phyloP scores from a whole-genome alignment of 1,284 basidiomycete species.

The Lignosus rhinocerotis region DNA sequence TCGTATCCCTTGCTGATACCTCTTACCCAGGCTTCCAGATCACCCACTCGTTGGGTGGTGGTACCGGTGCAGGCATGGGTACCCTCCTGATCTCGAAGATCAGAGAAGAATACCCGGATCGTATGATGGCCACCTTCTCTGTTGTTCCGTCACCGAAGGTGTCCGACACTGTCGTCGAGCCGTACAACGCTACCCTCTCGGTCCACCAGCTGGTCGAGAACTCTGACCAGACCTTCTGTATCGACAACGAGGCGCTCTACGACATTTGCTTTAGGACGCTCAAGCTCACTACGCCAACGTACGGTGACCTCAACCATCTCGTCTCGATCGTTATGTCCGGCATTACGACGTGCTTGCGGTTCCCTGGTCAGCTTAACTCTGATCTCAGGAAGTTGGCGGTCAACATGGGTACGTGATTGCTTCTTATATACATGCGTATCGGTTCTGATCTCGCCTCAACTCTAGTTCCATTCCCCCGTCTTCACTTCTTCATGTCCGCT shows the following conservation, averaged over 20 bases:
- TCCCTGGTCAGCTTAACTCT: constrained; percentile 99
- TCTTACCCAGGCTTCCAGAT: constrained; percentile 82
- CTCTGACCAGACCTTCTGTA: constrained; percentile 94
- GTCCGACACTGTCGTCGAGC: constrained; percentile 97
- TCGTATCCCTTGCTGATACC: constrained; percentile 20
- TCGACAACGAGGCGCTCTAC: constrained; percentile 98
- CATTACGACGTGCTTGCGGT: constrained; percentile 93
- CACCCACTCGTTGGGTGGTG: constrained; percentile 95
- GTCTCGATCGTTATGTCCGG: constrained; percentile 99
- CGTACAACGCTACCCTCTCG: constrained; percentile 94
- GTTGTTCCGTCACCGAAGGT: constrained; percentile 96
- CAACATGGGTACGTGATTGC: constrained; percentile 84
- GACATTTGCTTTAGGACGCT: constrained; percentile 98
- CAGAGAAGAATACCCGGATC: constrained; percentile 91
- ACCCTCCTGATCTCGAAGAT: constrained; percentile 90
- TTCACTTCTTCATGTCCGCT: constrained; percentile 99
- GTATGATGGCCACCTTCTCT: constrained; percentile 98
- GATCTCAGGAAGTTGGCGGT: constrained; percentile 96
- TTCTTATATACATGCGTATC: neutral
- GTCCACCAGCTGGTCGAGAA: constrained; percentile 97
- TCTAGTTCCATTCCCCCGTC: constrained; percentile 93
- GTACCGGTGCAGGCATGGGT: constrained; percentile 94
- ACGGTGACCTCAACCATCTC: constrained; percentile 96
- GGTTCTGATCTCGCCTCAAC: neutral
- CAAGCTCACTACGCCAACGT: constrained; percentile 91